Percentiles rank a stretch among this genome's conserved stretches.
Conservation (phyloP, 2,329 filamentous ascomycete genomes). For the Fusarium sp. region DNA sequence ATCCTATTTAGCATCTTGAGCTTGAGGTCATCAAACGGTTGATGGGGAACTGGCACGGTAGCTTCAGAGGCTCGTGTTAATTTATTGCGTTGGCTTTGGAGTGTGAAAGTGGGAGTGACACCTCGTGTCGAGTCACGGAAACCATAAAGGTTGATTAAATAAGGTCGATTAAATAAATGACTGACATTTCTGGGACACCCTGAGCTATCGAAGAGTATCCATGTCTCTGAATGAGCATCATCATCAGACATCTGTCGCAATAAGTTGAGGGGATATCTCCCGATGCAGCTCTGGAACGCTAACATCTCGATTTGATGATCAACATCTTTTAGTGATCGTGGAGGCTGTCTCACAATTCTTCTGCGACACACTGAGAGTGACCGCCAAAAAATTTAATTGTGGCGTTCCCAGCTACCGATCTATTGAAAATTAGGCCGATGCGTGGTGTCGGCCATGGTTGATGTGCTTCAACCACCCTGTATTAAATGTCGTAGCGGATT, state of each 20-base stretch:
- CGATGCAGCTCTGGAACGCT: conserved; percentile 3
- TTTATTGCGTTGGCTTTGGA: neutral
- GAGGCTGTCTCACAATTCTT: neutral
- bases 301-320: neutral
- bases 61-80: neutral
- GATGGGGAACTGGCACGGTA: neutral
- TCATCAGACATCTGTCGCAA: neutral
- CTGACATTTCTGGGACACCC: neutral
- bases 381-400: conserved; percentile 8
- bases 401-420: conserved; percentile 18
- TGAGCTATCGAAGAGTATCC: neutral
- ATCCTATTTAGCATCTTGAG: neutral
- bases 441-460: conserved; percentile 5
- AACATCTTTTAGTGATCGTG: neutral
- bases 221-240: neutral
- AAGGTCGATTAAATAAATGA: neutral
- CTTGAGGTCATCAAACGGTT: conserved; percentile 16
- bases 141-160: neutral
- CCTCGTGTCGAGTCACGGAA: neutral
- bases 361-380: neutral
- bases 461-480: neutral
- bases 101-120: neutral
- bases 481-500: conserved; percentile 10
- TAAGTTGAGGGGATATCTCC: neutral
- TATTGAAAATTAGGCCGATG: conserved; percentile 22